Base-by-base conservation (phyloP, 345 rosid species). In the Hibiscus mutabilis region DNA sequence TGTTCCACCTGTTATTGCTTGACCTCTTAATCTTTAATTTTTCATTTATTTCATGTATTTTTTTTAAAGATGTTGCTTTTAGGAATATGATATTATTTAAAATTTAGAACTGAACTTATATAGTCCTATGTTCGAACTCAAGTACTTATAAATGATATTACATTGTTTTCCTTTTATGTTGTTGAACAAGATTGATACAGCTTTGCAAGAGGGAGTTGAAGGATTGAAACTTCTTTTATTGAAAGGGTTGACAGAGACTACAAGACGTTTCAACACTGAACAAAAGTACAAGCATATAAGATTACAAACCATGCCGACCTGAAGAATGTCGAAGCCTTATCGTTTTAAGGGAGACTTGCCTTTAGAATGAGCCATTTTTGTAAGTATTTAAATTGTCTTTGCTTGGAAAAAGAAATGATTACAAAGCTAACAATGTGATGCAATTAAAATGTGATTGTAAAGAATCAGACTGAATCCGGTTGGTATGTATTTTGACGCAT, bases 261-360 rank as follows among this genome's bases (percentile, higher is more conserved):
- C 89, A 15, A 85, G 87, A 77, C 5, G 68, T 25, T 93, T 93
- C 85, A 93, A 93, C 74, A 80, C 82, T 18, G 83, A 84, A 58
- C 98, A 89, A 56, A 93, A 91, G 81, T 90, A 93, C 85, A 90
- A 93, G 84, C 97, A 89, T 71, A 76, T 93, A 29, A 82, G 79
- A 80, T 67, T 83, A 76, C 91, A 87, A 66, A 84, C 85, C 6
- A 31, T 89, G 70, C 84, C 80, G 14, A 51, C 82, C 15, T 90
- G 82, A 81, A 74, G 60, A 74, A 40, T 1, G 7, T 51, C 9
- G 8, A 22, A 0, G 24, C 14, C 29, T 1, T 33, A 33, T 58
- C 24, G 35, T 27, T 11, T n/a, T 9, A 55, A 18, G 16, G n/a
- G 59, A 37, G 9, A 37, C 42, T 37, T 25, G 24, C 24, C 15